Evolutionary conservation across 2,329 filamentous ascomycete genomes (phyloP), one percentile per base, ranked within the genome.

Genomic region (Nemania sp.): DNA sequence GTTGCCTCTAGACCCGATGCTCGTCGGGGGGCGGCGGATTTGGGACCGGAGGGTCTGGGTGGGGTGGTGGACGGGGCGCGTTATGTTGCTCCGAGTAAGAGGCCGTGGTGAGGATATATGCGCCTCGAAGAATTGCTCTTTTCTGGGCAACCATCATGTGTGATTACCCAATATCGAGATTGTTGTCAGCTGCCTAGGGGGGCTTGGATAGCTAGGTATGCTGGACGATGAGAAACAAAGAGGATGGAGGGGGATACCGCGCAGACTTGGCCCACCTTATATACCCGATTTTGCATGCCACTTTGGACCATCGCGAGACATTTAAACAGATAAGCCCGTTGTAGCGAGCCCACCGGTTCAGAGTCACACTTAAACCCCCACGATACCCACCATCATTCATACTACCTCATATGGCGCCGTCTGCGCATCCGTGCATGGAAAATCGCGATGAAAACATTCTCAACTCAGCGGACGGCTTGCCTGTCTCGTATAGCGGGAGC

Each of bases 21-120:
- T 37, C 51, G 3, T 50, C 47, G 19, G 54, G 50, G 8, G 41
- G 57, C 14, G 50, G 19, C 28, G 54, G 57, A 12, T 52, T 53
- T 24, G 57, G 57, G 26, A 50, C 31, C 6, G 57, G 57, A 3
- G 57, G 57, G 15, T 48, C 41, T 20, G 57, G 57, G 45, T 36
- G 22, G 15, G 57, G 42, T 23, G 47, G 48, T 24, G 57, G 57
- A 22, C 20, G 44, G 3, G 54, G 51, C 23, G 42, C 24, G 19
- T 28, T 42, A 17, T 54, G 22, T 8, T 23, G 15, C 17, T 44
- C 19, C 20, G 37, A 24, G 6, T 17, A 3, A 7, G 26, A 40
- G 26, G 37, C 17, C 39, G 37, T 31, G 42, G 33, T n/a, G 23
- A 46, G 33, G 39, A n/a, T 28, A 19, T 33, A 30, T 26, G 30